Evolutionary conservation across 2,329 filamentous ascomycete species (phyloP).

Genomic region (Westerdykella sp.): DNA sequence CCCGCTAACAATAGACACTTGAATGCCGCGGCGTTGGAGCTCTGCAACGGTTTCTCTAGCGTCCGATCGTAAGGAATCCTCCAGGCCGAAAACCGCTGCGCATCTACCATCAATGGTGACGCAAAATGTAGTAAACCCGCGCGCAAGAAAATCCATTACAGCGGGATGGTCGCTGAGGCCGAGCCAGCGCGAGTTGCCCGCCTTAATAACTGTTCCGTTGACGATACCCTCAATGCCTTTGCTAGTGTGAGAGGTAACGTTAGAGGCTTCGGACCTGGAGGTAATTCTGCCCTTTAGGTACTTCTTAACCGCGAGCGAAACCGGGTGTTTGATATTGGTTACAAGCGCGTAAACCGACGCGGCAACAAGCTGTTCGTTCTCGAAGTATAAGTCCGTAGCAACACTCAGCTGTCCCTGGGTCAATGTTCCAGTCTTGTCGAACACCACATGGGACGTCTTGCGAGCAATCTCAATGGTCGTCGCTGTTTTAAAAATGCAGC

Average conservation of each 20-base stretch:
- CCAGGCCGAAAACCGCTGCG: constrained; percentile 47
- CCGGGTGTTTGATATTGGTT: constrained; percentile 48
- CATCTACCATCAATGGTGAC: constrained; percentile 45
- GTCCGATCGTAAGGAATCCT: constrained; percentile 45
- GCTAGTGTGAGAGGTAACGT: constrained; percentile 13
- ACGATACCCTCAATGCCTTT: constrained; percentile 40
- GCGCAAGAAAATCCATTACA: constrained; percentile 25
- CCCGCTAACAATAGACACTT: constrained; percentile 52
- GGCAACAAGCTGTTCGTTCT: background rate
- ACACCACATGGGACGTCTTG: constrained; percentile 60
- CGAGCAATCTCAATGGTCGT: constrained; percentile 56
- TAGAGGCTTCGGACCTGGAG: background rate
- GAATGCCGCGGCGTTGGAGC: constrained; percentile 44
- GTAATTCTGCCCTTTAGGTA: too few species aligned
- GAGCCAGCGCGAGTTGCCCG: constrained; percentile 47
- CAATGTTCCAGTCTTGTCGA: constrained; percentile 76
- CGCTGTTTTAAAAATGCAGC: constrained; percentile 65
- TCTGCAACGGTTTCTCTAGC: constrained; percentile 47
- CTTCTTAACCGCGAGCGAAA: constrained; percentile 48
- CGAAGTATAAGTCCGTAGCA: constrained; percentile 21
- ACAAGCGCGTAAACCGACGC: constrained; percentile 24
- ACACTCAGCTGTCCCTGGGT: constrained; percentile 52
- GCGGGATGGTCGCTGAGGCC: constrained; percentile 39
- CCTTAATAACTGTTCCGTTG: constrained; percentile 27
- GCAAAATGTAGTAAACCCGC: constrained; percentile 42